phyloP scores from a whole-genome alignment of 108 stramenopile species.

The Seminavis robusta region DNA sequence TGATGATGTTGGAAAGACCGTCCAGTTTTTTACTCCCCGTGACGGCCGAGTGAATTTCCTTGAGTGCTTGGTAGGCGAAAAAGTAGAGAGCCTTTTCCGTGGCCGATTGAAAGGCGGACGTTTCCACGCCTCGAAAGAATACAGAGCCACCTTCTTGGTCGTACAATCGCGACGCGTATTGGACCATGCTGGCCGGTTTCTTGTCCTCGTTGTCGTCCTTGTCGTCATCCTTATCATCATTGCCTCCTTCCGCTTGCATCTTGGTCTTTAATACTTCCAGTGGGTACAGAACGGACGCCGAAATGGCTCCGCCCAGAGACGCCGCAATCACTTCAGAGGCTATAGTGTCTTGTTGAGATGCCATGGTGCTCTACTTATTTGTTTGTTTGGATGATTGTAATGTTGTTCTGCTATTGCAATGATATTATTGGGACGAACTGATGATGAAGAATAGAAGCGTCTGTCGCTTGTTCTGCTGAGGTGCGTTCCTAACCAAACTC shows the following conservation, averaged over 20 bases:
- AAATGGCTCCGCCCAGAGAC: conserved; percentile 66
- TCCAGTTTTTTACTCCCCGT: not conserved
- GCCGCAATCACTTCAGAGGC: conserved; percentile 65
- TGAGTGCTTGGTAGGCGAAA: conserved; percentile 82
- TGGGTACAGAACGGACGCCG: conserved; percentile 68
- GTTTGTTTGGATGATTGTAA: not conserved
- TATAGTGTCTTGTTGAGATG: conserved; percentile 26
- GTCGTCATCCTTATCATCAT: conserved; percentile 15
- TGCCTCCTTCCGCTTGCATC: conserved; percentile 67
- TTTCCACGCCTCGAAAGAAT: conserved; percentile 62
- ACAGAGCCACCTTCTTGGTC: conserved; percentile 47
- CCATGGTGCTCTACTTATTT: not conserved
- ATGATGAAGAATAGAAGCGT: too few species aligned
- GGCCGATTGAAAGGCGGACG: conserved; percentile 67
- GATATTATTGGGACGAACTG: too few species aligned
- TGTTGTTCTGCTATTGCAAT: too few species aligned
- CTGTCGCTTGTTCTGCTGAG: too few species aligned
- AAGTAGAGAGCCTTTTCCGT: conserved; percentile 90
- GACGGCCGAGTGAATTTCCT: conserved; percentile 34
- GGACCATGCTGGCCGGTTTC: conserved; percentile 24
- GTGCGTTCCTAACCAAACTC: too few species aligned
- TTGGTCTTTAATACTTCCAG: conserved; percentile 83
- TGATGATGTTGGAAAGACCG: conserved; percentile 19
- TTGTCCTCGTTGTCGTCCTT: conserved; percentile 4
- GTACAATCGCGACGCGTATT: conserved; percentile 61